Evolutionary conservation across 1,284 basidiomycete genomes (phyloP).

Genomic region (Exobasidium cylindrosporum): DNA sequence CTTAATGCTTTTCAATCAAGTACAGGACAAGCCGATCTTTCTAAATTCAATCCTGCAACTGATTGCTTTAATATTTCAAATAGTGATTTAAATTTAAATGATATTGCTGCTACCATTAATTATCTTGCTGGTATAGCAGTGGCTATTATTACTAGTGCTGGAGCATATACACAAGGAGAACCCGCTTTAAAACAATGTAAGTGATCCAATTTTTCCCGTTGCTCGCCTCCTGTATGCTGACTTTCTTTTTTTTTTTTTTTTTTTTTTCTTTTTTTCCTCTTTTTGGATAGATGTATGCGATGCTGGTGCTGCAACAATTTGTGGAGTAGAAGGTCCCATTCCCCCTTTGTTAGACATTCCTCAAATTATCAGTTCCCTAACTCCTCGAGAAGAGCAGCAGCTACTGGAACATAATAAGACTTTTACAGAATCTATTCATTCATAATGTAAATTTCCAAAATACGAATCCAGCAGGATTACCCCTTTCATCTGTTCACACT

Average conservation of each 20-base stretch:
- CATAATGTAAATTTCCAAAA: too few species aligned
- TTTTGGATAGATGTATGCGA: conserved; percentile 1
- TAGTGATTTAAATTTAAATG: conserved; percentile 1
- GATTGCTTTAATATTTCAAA: conserved; percentile 12
- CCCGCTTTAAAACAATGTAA: conserved; percentile 7
- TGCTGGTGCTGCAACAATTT: neutral
- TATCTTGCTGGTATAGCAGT: neutral
- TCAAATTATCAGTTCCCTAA: too few species aligned
- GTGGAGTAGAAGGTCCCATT: neutral
- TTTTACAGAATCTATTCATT: too few species aligned
- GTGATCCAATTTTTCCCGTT: too few species aligned
- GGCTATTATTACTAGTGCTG: neutral
- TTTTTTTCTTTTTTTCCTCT: neutral
- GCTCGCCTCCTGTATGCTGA: neutral
- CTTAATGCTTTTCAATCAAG: conserved; percentile 9
- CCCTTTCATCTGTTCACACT: too few species aligned
- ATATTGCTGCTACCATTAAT: neutral
- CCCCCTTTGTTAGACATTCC: too few species aligned
- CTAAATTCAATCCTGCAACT: conserved; percentile 6
- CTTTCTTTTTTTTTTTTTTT: too few species aligned
- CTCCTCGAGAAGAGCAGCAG: too few species aligned
- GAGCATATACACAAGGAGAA: neutral
- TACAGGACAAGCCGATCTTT: conserved; percentile 2
- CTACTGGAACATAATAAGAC: too few species aligned
- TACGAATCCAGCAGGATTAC: too few species aligned